Base-by-base conservation (phyloP, 2,329 filamentous ascomycete genomes). In the Plectosphaerella sp. region DNA sequence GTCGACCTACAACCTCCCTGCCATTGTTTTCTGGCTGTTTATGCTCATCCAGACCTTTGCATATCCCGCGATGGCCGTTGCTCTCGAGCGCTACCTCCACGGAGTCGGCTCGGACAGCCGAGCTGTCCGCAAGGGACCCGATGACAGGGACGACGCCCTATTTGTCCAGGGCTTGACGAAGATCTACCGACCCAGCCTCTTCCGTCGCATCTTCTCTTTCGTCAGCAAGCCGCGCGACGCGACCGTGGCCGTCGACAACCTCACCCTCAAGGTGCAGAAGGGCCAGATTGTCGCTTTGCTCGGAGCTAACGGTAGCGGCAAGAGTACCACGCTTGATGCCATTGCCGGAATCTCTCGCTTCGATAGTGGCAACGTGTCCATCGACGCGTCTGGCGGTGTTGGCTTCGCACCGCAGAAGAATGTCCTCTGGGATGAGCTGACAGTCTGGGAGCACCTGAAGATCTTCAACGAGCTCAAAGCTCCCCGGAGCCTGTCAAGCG, bases 241-340 rank as follows among this genome's bases (percentile, higher is more conserved):
- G 1, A 90, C 96, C 1, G 69, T 86, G n/a, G 92, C 92, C 4
- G 91, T 97, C 41, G 78, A 91, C 54, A 75, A 84, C 41, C 72
- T 97, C 37, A 87, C 79, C 49, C 74, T 97, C 47, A 78, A 80
- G 16, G 89, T 89, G 3, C 77, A 82, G 4, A 82, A 84, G 57
- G 92, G 92, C 1, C 87, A 96, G 60, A 96, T 97, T 49, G 80
- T 95, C 63, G 89, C 92, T 2, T 75, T 97, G 0, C 78, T 97
- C 0, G 45, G 72, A 76, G 47, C 79, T 61, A 83, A 87, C 58
- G 72, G 82, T 79, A 91, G 86, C 60, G 92, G 92, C 36, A 97
- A 97, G 67, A 91, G 86, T 50, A 96, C 92, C 0, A 65, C 64
- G 2, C 59, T 67, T 9, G 63, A 67, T 39, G 62, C 62, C 14